phyloP scores from a whole-genome alignment of 768 basidiomycete genomes.

The Psilocybe subaeruginosa region DNA sequence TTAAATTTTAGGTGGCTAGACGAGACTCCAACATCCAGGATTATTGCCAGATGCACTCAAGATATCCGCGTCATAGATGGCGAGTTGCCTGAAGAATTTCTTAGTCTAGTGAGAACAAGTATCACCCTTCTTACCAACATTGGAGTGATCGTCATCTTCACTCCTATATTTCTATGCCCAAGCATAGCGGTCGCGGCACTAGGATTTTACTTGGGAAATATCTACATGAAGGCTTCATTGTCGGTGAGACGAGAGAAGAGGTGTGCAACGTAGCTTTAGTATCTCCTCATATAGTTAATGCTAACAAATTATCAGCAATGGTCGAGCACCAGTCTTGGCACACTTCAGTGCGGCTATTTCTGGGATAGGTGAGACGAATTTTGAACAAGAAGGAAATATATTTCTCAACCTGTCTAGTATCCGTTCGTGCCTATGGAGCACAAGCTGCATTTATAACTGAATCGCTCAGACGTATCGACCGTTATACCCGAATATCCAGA shows the following conservation, averaged over 20 bases:
- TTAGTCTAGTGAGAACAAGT: constrained; percentile 28
- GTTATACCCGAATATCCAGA: constrained; percentile 45
- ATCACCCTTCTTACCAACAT: constrained; percentile 41
- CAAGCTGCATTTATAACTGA: constrained; percentile 49
- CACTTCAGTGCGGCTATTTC: constrained; percentile 42
- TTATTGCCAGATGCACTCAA: constrained; percentile 21
- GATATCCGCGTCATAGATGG: constrained; percentile 50
- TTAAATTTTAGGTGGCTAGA: constrained; percentile 20
- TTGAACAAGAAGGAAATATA: background rate
- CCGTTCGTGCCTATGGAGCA: constrained; percentile 68
- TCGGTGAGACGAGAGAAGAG: constrained; percentile 44
- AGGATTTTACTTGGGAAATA: constrained; percentile 43
- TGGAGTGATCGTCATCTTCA: constrained; percentile 41
- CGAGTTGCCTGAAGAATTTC: constrained; percentile 30
- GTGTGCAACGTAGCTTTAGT: constrained; percentile 19
- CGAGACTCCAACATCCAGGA: constrained; percentile 21
- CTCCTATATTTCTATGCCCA: constrained; percentile 45
- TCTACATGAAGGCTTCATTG: constrained; percentile 46
- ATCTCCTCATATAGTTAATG: background rate
- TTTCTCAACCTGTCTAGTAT: constrained; percentile 30
- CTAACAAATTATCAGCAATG: constrained; percentile 15
- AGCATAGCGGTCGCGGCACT: constrained; percentile 40
- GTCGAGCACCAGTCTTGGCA: constrained; percentile 20
- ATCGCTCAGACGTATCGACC: constrained; percentile 52
- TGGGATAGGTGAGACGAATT: constrained; percentile 45